Evolutionary conservation across 352 stramenopile genomes (phyloP), one percentile per base, ranked within the genome.

Genomic region (Pythium phragmitis): DNA sequence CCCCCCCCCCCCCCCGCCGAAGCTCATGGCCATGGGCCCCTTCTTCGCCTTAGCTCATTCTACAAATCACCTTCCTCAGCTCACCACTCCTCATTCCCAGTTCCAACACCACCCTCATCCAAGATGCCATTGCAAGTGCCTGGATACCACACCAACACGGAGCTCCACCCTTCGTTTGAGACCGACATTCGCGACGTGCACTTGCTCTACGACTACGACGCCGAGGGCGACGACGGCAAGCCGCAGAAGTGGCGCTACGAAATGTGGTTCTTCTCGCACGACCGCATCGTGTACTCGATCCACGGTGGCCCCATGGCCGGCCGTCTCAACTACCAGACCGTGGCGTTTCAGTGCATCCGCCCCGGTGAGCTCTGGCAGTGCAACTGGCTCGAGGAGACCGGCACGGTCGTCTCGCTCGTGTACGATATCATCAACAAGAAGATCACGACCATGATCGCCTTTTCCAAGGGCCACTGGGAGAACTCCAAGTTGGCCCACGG

Each of bases 301-400:
- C 76, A 85, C 64, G 76, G 76, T 8, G 76, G 76, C 11, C 76
- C 76, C 28, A 85, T 85, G 76, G 73, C 75, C 16, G 75, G 75
- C 28, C 75, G 75, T 60, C 65, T 79, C 28, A 84, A 84, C 74
- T 84, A 84, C 67, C 75, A 84, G 71, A 84, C 75, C 33, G 75
- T 81, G 34, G 67, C 75, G 30, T 83, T 78, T 58, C 75, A 83
- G 70, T 83, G 75, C 63, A 83, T 83, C 63, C 75, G 75, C 17
- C 75, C 75, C 3, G 75, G 75, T n/a, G 75, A 84, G 65, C 63
- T 81, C 48, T 84, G 75, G 75, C 75, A 84, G 59, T 84, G 75
- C 73, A 84, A 81, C 74, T 84, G 75, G 75, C 75, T 84, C 48
- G 75, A 84, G 64, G 75, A 84, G 60, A 85, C 76, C 14, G 76